phyloP scores from a whole-genome alignment of 1,284 basidiomycete genomes.

The Marasmius tenuissimus region DNA sequence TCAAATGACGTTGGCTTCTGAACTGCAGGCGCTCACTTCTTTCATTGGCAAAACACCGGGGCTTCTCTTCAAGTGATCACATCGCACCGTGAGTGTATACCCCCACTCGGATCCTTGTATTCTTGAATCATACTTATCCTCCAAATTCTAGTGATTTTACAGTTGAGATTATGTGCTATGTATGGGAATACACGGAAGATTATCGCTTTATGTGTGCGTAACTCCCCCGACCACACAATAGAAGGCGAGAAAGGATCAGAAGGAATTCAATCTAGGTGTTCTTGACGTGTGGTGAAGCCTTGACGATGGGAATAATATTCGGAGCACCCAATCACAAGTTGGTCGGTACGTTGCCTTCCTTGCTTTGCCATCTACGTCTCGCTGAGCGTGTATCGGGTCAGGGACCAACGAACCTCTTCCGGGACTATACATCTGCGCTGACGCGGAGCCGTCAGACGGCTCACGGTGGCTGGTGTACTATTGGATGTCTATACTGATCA shows the following conservation, averaged over 20 bases:
- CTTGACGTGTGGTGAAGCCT: neutral
- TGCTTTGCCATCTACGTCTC: neutral
- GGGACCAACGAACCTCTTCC: slow-evolving; percentile 10
- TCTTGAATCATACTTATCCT: neutral
- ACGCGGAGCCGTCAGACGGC: slow-evolving; percentile 10
- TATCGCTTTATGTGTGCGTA: neutral
- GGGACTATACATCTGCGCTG: slow-evolving; percentile 11
- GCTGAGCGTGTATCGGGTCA: neutral
- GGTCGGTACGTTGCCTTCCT: slow-evolving; percentile 1
- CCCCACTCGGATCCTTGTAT: neutral
- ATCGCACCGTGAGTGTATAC: slow-evolving; percentile 3
- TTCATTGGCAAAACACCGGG: slow-evolving; percentile 13
- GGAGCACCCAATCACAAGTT: slow-evolving; percentile 6
- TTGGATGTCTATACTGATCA: slow-evolving; percentile 3
- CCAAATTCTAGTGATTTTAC: slow-evolving; percentile 6
- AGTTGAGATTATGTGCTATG: slow-evolving; percentile 10
- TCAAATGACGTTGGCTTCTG: neutral
- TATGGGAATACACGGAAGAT: slow-evolving; percentile 8
- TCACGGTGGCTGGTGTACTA: slow-evolving; percentile 12
- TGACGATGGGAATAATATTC: slow-evolving; percentile 5
- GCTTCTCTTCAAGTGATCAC: slow-evolving; percentile 12
- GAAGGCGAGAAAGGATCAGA: neutral
- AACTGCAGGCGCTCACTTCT: neutral
- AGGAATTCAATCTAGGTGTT: neutral
- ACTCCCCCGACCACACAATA: neutral